Evolutionary conservation across 2,329 filamentous ascomycete genomes (phyloP), one percentile per base, ranked within the genome.

Genomic region (Nothophaeocryptopus gaeumannii): DNA sequence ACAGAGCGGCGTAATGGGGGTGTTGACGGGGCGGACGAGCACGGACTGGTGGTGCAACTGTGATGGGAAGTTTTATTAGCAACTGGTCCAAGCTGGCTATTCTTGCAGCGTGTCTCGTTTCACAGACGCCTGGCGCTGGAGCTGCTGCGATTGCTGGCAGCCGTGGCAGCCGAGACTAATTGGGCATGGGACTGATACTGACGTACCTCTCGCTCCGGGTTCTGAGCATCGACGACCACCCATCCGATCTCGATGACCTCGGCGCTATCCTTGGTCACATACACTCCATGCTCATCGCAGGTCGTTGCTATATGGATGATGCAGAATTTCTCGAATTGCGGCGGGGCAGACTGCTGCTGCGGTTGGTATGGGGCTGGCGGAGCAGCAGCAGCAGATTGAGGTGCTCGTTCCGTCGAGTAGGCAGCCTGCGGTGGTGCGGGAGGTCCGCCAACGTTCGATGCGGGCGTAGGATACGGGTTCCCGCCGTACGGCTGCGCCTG

Each of bases 161-260:
- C 51, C 33, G 20, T 26, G 46, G 30, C 42, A 41, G 45, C 48
- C 46, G 47, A 47, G 48, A 56, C 53, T 30, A 37, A 26, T 26
- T 26, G 20, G 20, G 20, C 20, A 26, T 26, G 20, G 20, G 20
- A 26, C 20, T 26, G 20, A 26, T 26, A 26, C 37, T 39, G 14
- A 60, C 58, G 46, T 63, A 67, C 65, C 64, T 67, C 65, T 45
- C 64, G 63, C 56, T 59, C 58, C 15, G 64, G 63, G 51, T 67
- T 64, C 39, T 62, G 55, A 31, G 64, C 58, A 56, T 66, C 56
- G 26, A 66, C 62, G 66, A 99, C 76, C 68, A 97, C 96, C 93
- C 93, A 99, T 58, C 92, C 93, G 69, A 99, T 81, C 81, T 99
- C 93, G 72, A 99, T 99, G 61, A 99, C 93, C 77, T 99, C 93